Evolutionary conservation across 306 rosid species (phyloP), one percentile per base, ranked within the genome.

Genomic region (Prunus fruticosa): DNA sequence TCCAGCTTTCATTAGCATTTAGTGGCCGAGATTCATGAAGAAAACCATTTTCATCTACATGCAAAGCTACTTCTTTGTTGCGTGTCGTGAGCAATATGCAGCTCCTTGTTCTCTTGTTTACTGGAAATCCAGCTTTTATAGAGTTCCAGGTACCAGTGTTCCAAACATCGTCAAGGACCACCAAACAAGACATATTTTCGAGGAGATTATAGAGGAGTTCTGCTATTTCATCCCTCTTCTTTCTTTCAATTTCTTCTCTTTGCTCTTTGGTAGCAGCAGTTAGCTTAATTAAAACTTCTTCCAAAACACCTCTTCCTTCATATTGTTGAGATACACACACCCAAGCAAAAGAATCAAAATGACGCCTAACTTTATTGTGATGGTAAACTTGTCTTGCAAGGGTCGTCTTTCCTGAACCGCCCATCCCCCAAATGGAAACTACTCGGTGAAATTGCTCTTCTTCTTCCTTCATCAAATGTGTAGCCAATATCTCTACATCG

Each of bases 11-110:
- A 32, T 32, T 32, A 32, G 34, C 34, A 32, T 32, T 32, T 32
- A 32, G 34, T 32, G 34, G 34, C 34, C 34, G 34, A 32, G 34
- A 32, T 32, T 32, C 34, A 32, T 32, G 34, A 32, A 32, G 34
- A 32, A 0, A 32, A 32, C 34, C 34, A 32, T 32, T 32, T 32
- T 32, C 34, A 32, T 32, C 34, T 32, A 32, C 34, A 32, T 32
- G 34, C 34, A 32, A 38, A 25, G 77, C 77, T 43, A 71, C 64
- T 14, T 63, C 77, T 71, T 58, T 23, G 18, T 71, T 64, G 3
- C 82, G 77, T 51, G 82, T 78, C 18, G 77, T 78, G 14, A 81
- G 23, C 7, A 77, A 12, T 5, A 82, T 27, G 34, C 47, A 51
- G 51, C 84, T 81, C 0, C 8, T 51, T 0, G 76, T 23, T 65